Base-by-base conservation (phyloP, 2,329 filamentous ascomycete genomes). In the Cladophialophora chaetospira region DNA sequence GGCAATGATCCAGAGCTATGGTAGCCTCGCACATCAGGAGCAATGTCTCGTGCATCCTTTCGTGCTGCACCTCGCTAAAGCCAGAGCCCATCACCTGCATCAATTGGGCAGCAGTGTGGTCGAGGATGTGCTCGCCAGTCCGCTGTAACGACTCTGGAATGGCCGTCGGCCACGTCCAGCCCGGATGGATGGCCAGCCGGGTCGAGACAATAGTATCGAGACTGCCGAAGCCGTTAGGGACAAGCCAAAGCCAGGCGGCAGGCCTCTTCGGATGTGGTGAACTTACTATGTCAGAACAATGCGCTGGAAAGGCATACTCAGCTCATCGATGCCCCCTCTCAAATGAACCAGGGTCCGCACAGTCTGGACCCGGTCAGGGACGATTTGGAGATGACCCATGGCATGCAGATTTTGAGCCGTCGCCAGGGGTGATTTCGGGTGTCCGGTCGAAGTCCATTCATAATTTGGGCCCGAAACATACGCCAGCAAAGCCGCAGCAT, bases 1-100 rank as follows among this genome's bases (percentile, higher is more conserved):
- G 44, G 31, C 44, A 47, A 13, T 47, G 44, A 23, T 47, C 44
- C 8, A 47, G 44, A 19, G 44, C 44, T 15, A 29, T 26, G 26
- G 44, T 47, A 13, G 44, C 44, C 31, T 47, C 44, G 8, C 44
- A 47, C 44, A 47, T 47, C n/a, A 47, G 44, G 15, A 47, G 15
- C 4, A 47, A 26, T 8, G 44, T 25, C 15, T 47, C 25, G 9
- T 19, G 44, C 44, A 47, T 47, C 28, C 9, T 8, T 33, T 47
- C 44, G 25, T 47, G 44, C 28, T 33, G 44, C 8, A 47, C 9
- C 15, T 47, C 44, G 28, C 44, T 21, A 8, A 47, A 47, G 31
- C 44, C 44, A 21, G 44, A 47, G 6, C 44, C 44, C 26, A 47
- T 47, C 1, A 33, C 28, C 26, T 47, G 25, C 44, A 47, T 47